Evolutionary conservation across 495 filamentous ascomycete species (phyloP), one percentile per base, ranked within the genome.

Genomic region (Hyaloscypha variabilis): DNA sequence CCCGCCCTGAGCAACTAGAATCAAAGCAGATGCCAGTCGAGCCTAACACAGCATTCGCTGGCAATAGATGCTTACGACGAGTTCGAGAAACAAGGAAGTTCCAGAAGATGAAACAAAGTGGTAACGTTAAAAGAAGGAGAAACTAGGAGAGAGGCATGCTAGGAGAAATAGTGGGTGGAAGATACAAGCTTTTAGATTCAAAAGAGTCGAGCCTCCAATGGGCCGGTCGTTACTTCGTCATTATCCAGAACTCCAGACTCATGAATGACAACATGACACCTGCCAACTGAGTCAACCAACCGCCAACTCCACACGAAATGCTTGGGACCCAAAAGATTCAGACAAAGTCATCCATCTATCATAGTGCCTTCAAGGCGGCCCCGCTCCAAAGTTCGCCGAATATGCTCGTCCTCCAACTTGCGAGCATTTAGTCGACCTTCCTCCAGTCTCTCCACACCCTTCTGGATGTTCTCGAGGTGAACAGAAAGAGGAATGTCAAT

Each of bases 391-490:
- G 81, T 81, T 68, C 78, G 79, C 64, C 76, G 72, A 31, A 87
- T 74, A 58, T 80, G 74, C 60, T 90, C 84, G 58, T 83, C 77
- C 79, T 90, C 87, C 23, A 84, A 63, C n/a, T 77, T 81, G 58
- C 83, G 78, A 10, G 83, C 82, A 60, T 82, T 80, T 30, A 77
- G 77, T 59, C 88, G 78, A 60, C 83, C 83, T 50, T 71, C 65
- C 66, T 90, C 86, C 50, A 93, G 70, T 67, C 89, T 79, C 69
- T 92, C 85, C 3, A 91, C 81, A 0, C 88, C 88, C 21, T 81
- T 75, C 59, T 88, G 79, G 52, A 93, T 90, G 66, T 82, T 87
- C 67, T 90, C 87, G 55, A 92, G 83, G 72, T 92, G 88, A 64
- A 90, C 83, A 42, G 78, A 81, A 8, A 93, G 72, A 59, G 90